Percentiles rank a stretch among this genome's conserved stretches.
Evolutionary conservation across 371 early-diverging fungal genomes (phyloP).

Genomic region (Mucor lusitanicus): DNA sequence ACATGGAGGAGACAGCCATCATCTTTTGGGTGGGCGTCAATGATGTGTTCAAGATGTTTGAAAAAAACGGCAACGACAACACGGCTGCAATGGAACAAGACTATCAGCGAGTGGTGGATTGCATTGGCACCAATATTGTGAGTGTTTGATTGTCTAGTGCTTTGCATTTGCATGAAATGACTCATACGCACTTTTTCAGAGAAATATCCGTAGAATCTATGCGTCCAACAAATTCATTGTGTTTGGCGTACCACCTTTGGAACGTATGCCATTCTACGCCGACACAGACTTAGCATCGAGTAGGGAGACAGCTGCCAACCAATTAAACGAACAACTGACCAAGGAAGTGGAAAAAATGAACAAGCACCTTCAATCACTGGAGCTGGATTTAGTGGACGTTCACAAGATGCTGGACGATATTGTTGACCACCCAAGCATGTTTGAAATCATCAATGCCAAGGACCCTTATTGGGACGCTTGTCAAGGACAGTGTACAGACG

Average conservation of each 20-base stretch:
- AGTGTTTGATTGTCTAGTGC: background rate
- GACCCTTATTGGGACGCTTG: conserved; percentile 48
- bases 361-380: conserved; percentile 30
- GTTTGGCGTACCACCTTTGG: conserved; percentile 40
- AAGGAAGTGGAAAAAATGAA: conserved; percentile 30
- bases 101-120: conserved; percentile 25
- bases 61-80: conserved; percentile 5
- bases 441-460: conserved; percentile 36
- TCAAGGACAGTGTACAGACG: conserved; percentile 42
- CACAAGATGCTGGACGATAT: conserved; percentile 34
- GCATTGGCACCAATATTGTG: conserved; percentile 44
- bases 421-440: conserved; percentile 25
- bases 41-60: conserved; percentile 34
- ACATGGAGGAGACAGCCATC: conserved; percentile 40
- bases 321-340: conserved; percentile 28
- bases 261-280: conserved; percentile 39
- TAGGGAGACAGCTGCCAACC: conserved; percentile 23
- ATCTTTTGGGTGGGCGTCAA: conserved; percentile 46
- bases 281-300: conserved; percentile 10
- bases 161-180: background rate
- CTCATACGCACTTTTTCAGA: conserved; percentile 12
- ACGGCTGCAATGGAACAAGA: background rate
- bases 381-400: conserved; percentile 36
- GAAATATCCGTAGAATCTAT: conserved; percentile 40
- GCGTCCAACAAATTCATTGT: conserved; percentile 36